Base-by-base conservation (phyloP, 495 filamentous ascomycete genomes). In the Halenospora varia region DNA sequence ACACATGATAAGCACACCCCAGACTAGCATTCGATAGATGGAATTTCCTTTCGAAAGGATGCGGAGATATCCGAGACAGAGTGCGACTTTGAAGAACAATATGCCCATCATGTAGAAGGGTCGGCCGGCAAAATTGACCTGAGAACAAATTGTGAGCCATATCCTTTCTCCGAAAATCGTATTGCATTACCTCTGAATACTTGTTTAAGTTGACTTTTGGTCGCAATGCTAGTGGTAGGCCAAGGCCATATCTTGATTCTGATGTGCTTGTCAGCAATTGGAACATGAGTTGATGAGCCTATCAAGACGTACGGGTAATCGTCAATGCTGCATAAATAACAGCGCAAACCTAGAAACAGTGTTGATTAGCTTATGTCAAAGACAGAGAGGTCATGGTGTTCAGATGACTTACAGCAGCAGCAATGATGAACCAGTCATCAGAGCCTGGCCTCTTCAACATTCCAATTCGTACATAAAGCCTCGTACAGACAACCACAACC, bases 81-180 rank as follows among this genome's bases (percentile, higher is more conserved):
- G 71, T 0, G 81, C 78, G 9, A 82, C 75, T 64, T 84, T 84
- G 72, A 84, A 83, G 24, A 78, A 77, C 35, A 74, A 75, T 61
- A 83, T 81, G 24, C 81, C 81, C 18, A 82, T 47, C 61, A 81
- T 78, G 60, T 84, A 84, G 47, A 84, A 80, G 1, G 81, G 81
- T 6, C 81, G 76, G 22, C 79, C 81, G 20, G 75, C 76, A 61
- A 77, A 83, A 60, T 84, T 84, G 57, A 78, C 59, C 45, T 48
- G 45, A 2, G n/a, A 35, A 35, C 13, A 35, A 35, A 35, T n/a
- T n/a, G n/a, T n/a, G n/a, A n/a, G n/a, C n/a, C n/a, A n/a, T n/a
- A n/a, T n/a, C n/a, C n/a, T n/a, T n/a, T n/a, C n/a, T n/a, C n/a
- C n/a, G n/a, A n/a, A n/a, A n/a, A n/a, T n/a, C n/a, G n/a, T n/a